Percentiles rank a stretch among this genome's conserved stretches.
These are phyloP conservation scores for Geum urbanum DNA, from an alignment of 306 rosid species.

Conservation along the genomic window DNA sequence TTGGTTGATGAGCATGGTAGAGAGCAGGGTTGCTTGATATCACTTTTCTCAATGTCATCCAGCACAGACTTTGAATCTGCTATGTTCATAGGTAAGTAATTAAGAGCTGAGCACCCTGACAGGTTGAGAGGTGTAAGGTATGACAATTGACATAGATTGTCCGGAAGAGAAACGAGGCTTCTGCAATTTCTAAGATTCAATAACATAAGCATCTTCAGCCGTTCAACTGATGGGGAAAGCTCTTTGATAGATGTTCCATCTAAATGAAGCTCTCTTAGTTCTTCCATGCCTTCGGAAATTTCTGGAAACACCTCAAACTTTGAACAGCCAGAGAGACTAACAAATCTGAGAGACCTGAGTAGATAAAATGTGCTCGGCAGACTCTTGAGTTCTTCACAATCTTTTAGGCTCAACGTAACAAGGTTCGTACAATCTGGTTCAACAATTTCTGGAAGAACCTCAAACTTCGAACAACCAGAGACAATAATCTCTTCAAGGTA, in stretches of 20 bases:
- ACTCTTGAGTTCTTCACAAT: neutral
- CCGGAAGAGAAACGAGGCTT: neutral
- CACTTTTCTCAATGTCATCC: too few relatives aligned
- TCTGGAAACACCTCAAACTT: neutral
- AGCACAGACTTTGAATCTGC: too few relatives aligned
- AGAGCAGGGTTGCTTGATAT: neutral
- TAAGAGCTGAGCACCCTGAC: neutral
- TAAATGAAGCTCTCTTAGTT: slow-evolving; percentile 4
- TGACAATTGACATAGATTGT: neutral
- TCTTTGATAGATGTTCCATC: neutral
- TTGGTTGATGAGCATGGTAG: neutral
- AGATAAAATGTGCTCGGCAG: neutral
- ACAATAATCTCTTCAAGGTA: neutral
- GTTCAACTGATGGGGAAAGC: neutral
- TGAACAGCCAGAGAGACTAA: neutral
- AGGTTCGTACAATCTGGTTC: neutral
- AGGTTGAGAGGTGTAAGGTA: neutral
- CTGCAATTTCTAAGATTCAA: neutral
- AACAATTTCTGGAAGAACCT: neutral
- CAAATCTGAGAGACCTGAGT: neutral
- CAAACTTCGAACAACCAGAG: neutral
- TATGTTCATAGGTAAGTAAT: too few relatives aligned
- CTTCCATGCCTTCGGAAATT: neutral
- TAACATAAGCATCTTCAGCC: neutral
- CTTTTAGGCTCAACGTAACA: neutral